A percentile compares a stretch with the other conserved stretches of the same genome.
Conservation (phyloP, 768 basidiomycete species). For the Boletus rufocinnamomeus region DNA sequence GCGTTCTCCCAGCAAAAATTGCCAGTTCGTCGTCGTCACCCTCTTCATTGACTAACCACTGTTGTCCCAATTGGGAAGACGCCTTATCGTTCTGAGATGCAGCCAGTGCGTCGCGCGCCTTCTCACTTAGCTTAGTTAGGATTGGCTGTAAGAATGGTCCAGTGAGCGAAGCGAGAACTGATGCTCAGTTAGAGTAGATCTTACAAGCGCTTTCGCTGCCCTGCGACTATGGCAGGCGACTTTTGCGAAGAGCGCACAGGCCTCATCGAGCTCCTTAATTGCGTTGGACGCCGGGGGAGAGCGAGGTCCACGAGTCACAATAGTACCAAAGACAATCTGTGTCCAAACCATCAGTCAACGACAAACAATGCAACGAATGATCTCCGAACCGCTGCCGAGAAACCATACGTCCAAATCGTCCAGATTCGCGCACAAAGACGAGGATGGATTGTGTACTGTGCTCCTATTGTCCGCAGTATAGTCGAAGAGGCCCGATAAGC, state of each 20-base stretch:
- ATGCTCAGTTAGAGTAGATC: conserved; percentile 19
- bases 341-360: conserved; percentile 3
- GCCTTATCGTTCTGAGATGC: conserved; percentile 41
- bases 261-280: conserved; percentile 68
- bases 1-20: conserved; percentile 68
- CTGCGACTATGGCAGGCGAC: conserved; percentile 60
- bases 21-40: conserved; percentile 61
- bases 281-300: conserved; percentile 68
- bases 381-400: conserved; percentile 50
- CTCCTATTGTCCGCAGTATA: conserved; percentile 51
- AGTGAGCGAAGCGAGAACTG: conserved; percentile 5
- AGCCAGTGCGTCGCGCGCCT: conserved; percentile 60
- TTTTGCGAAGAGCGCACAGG: conserved; percentile 63
- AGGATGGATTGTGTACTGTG: conserved; percentile 50
- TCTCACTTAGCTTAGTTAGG: conserved; percentile 59
- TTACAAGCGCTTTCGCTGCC: conserved; percentile 65
- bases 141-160: conserved; percentile 44
- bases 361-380: not conserved
- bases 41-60: conserved; percentile 57
- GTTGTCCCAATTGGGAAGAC: conserved; percentile 34
- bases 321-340: conserved; percentile 77
- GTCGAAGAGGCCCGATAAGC: conserved; percentile 59
- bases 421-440: conserved; percentile 56
- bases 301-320: conserved; percentile 72
- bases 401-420: conserved; percentile 63